Evolutionary conservation across 805 yeast genomes (phyloP).

Genomic region (Starmerella vitae): DNA sequence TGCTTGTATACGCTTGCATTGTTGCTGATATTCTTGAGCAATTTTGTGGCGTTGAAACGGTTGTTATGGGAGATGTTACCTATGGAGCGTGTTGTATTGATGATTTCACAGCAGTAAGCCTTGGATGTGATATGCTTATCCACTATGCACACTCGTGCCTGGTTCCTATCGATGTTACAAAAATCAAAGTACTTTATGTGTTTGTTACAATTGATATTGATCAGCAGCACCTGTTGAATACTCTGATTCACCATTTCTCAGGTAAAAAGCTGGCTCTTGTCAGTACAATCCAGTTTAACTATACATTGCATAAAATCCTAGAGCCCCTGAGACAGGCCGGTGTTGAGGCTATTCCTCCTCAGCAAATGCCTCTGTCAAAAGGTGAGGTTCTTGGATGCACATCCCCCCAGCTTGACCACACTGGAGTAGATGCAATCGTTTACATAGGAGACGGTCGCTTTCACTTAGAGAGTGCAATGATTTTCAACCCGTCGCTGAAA

Average conservation of each 20-base stretch:
- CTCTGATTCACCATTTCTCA: slow-evolving; percentile 56
- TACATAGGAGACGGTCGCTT: slow-evolving; percentile 95
- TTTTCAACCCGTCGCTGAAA: slow-evolving; percentile 83
- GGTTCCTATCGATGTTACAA: slow-evolving; percentile 86
- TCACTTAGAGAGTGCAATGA: slow-evolving; percentile 92
- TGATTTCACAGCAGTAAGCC: slow-evolving; percentile 82
- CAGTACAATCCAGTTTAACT: slow-evolving; percentile 95
- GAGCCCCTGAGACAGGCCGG: slow-evolving; percentile 34
- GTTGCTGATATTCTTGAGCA: slow-evolving; percentile 88
- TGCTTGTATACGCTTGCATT: slow-evolving; percentile 72
- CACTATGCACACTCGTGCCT: slow-evolving; percentile 97
- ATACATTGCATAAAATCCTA: slow-evolving; percentile 70
- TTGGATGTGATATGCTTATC: slow-evolving; percentile 86
- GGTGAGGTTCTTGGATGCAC: slow-evolving; percentile 97
- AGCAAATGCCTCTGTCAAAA: slow-evolving; percentile 78
- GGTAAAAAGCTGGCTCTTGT: slow-evolving; percentile 68
- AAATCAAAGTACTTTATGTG: slow-evolving; percentile 82
- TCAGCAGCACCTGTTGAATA: slow-evolving; percentile 63
- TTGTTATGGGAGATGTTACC: slow-evolving; percentile 97
- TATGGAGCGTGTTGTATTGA: slow-evolving; percentile 98
- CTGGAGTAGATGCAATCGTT: slow-evolving; percentile 59
- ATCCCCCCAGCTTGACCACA: slow-evolving; percentile 49
- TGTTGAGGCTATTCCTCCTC: slow-evolving; percentile 68
- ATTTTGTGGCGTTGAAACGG: slow-evolving; percentile 72
- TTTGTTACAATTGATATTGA: slow-evolving; percentile 90